Conservation (phyloP, 305 asterid species). For the Rubia balearica region DNA sequence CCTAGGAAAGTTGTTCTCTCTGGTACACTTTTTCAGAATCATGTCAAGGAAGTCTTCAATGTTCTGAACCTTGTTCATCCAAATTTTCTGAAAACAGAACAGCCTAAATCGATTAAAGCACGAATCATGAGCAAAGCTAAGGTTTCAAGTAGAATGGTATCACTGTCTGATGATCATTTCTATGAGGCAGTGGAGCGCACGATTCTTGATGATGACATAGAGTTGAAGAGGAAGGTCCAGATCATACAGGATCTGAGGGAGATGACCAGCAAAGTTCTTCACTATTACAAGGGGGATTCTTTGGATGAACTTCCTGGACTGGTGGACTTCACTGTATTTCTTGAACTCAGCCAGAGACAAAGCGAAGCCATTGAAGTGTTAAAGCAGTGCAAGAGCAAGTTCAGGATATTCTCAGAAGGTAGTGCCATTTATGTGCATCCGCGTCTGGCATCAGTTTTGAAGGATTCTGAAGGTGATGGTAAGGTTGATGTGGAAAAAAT, state of each 20-base stretch:
- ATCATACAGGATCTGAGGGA: conserved; percentile 81
- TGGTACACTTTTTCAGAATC: conserved; percentile 95
- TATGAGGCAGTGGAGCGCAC: conserved; percentile 72
- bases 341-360: conserved; percentile 52
- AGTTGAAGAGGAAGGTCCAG: conserved; percentile 52
- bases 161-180: conserved; percentile 55
- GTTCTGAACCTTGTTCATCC: too few relatives aligned
- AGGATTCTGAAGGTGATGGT: conserved; percentile 45
- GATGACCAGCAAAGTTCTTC: conserved; percentile 80
- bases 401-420: conserved; percentile 68
- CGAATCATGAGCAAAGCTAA: conserved; percentile 69
- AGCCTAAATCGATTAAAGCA: too few relatives aligned
- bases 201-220: conserved; percentile 59
- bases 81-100: too few relatives aligned
- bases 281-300: conserved; percentile 87
- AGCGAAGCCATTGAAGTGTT: conserved; percentile 43
- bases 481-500: conserved; percentile 45
- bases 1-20: conserved; percentile 85
- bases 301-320: conserved; percentile 87
- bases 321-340: conserved; percentile 30
- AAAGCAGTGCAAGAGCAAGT: conserved; percentile 38
- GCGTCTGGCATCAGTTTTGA: conserved; percentile 47
- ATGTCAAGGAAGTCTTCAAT: conserved; percentile 9
- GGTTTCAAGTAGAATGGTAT: conserved; percentile 33
- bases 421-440: conserved; percentile 90